Evolutionary conservation across 192 early-diverging fungal species (phyloP), one percentile per base, ranked within the genome.

Genomic region (Obelidium mucronatum): DNA sequence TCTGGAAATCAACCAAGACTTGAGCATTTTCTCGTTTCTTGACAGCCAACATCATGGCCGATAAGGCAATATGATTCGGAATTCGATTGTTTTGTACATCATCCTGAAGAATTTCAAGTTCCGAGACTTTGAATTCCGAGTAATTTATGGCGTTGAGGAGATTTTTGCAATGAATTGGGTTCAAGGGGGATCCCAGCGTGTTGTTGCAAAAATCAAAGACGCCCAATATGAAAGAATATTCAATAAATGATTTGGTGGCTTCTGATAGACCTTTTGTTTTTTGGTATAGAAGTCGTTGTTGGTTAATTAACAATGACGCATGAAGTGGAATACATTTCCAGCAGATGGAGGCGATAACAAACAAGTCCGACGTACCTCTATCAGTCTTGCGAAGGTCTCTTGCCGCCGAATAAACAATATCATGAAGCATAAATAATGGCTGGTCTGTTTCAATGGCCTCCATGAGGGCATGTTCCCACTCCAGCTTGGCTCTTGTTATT

Each of bases 61-160:
- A 35, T 19, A 68, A 30, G 8, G 40, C 67, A 53, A 68, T 53
- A 22, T 68, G 67, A 24, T 68, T 68, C 17, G 67, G 67, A n/a
- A 68, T 44, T 22, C 67, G 67, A 24, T 68, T 24, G 30, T 68
- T 24, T n/a, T 33, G 22, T 26, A 68, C 67, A 36, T 59, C 70
- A 35, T 72, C 30, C n/a, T 72, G 22, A 17, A 72, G 55, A 11
- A 59, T 55, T 72, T 72, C 54, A 34, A 72, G 70, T 58, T 72
- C 70, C 15, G 52, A 24, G 15, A 59, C 54, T 33, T 51, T 24
- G 36, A 72, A 72, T 19, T 72, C 17, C 11, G 33, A 35, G 36
- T 59, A 72, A 59, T 37, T 36, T 2, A 72, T 59, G 70, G 37
- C 19, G 24, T 44, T 40, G 22, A 72, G 37, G 13, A 72, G 36